These are phyloP conservation scores for Leccinum subspadiceum DNA, from an alignment of 1,284 basidiomycete species.

Conservation along the genomic window DNA sequence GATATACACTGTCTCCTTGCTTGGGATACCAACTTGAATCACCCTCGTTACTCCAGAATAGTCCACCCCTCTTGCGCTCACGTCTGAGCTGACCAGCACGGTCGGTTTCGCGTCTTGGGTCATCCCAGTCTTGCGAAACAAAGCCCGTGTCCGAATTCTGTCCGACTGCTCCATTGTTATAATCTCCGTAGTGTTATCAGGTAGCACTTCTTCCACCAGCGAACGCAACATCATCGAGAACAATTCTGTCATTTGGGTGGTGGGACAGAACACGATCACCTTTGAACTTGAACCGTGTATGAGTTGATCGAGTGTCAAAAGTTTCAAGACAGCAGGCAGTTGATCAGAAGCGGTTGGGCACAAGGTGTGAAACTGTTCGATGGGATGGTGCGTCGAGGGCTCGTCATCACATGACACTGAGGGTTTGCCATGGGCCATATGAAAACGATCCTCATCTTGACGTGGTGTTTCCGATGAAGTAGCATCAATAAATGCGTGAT, in stretches of 20 bases:
- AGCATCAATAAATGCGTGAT: constrained; percentile 67
- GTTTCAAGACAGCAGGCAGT: constrained; percentile 75
- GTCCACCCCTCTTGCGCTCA: constrained; percentile 83
- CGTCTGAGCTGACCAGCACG: constrained; percentile 85
- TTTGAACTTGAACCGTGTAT: constrained; percentile 71
- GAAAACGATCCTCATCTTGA: constrained; percentile 18
- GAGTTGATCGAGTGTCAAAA: constrained; percentile 91
- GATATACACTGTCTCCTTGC: constrained; percentile 75
- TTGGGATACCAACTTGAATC: constrained; percentile 88
- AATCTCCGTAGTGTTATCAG: constrained; percentile 51
- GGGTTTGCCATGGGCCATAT: background rate
- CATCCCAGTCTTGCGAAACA: constrained; percentile 63
- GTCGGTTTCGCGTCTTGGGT: constrained; percentile 35
- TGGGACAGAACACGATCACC: constrained; percentile 86
- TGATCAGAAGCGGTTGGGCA: constrained; percentile 69
- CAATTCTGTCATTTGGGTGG: constrained; percentile 85
- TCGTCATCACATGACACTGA: constrained; percentile 6
- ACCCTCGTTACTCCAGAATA: constrained; percentile 91
- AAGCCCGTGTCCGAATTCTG: constrained; percentile 16
- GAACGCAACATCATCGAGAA: constrained; percentile 64
- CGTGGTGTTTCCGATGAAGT: constrained; percentile 37
- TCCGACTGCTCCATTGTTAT: constrained; percentile 69
- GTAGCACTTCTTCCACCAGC: constrained; percentile 46
- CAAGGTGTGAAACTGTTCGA: constrained; percentile 84
- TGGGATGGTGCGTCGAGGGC: constrained; percentile 64